Evolutionary conservation across 2,329 filamentous ascomycete genomes (phyloP).

Genomic region (Trichophyton verrucosum): DNA sequence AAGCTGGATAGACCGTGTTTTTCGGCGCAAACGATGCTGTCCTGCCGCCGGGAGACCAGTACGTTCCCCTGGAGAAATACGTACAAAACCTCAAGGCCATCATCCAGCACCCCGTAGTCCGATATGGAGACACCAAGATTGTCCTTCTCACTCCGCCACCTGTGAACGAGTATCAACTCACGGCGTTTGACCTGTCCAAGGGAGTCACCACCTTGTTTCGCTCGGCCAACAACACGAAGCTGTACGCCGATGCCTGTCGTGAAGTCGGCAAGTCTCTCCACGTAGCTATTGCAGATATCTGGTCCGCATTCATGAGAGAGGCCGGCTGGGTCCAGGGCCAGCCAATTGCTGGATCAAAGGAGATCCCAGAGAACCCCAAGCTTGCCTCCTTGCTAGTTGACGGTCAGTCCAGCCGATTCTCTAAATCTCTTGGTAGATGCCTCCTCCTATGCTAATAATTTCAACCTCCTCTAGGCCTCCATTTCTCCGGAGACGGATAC

Average conservation of each 20-base stretch:
- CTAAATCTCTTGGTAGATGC: neutral
- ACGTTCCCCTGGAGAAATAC: constrained; percentile 66
- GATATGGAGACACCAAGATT: constrained; percentile 60
- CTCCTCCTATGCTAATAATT: neutral
- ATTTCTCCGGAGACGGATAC: constrained; percentile 47
- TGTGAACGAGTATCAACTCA: constrained; percentile 60
- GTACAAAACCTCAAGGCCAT: constrained; percentile 59
- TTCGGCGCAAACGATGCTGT: constrained; percentile 87
- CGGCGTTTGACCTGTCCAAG: constrained; percentile 36
- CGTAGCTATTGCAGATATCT: constrained; percentile 64
- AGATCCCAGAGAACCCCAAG: constrained; percentile 46
- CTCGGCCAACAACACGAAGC: constrained; percentile 50
- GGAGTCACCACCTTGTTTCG: constrained; percentile 36
- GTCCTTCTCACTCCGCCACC: constrained; percentile 69
- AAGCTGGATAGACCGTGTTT: constrained; percentile 50
- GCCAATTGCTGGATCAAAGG: constrained; percentile 43
- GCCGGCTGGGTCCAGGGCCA: constrained; percentile 42
- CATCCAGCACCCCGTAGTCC: constrained; percentile 56
- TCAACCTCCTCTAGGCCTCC: constrained; percentile 34
- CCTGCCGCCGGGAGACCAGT: constrained; percentile 55
- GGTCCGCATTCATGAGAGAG: constrained; percentile 60
- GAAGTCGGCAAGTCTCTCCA: constrained; percentile 44
- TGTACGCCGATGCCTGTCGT: constrained; percentile 54
- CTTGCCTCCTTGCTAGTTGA: constrained; percentile 43
- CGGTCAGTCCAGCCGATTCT: constrained; percentile 32